Base-by-base conservation (phyloP, 1,284 basidiomycete genomes). In the Cryptococcus sp. region DNA sequence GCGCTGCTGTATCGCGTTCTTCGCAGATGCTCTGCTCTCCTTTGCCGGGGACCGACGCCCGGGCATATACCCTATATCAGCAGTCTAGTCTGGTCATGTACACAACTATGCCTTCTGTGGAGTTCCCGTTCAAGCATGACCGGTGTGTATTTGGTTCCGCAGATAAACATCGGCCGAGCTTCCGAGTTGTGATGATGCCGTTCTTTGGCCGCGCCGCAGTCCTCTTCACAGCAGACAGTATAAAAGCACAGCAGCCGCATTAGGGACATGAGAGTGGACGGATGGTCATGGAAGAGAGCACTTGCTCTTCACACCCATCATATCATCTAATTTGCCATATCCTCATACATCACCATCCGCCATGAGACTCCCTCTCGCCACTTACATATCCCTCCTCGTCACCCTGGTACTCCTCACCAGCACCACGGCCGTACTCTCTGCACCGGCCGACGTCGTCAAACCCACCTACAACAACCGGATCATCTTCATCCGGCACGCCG, bases 401-500 rank as follows among this genome's bases (percentile, higher is more conserved):
- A 12, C 42, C n/a, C 42, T 44, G 18, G 42, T 44, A 4, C 20
- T 44, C 42, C 42, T 44, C 42, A 44, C 42, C 18, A 44, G 42
- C 42, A 44, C 42, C 12, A 44, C 42, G 4, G 23, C n/a, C 11
- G 42, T 44, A 12, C 18, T 44, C 13, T 44, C 42, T 13, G 42
- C 42, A 23, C 42, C 42, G 18, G 35, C 16, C 45, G 53, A 38
- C n/a, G 20, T 15, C 15, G 37, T 49, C 23, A 15, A 45, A 37
- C 38, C 55, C 16, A 49, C 52, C 3, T 55, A 52, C 47, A 12
- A 47, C 21, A 67, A 65, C 52, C 53, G 63, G 15, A 54, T 67
- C 35, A 45, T 64, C 18, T 46, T 67, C 46, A 67, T 67, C 44
- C 53, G 65, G 16, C 65, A 67, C 47, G 65, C 59, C 15, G 65